Base-by-base conservation (phyloP, 495 filamentous ascomycete genomes). In the Aspergillus cavernicola region DNA sequence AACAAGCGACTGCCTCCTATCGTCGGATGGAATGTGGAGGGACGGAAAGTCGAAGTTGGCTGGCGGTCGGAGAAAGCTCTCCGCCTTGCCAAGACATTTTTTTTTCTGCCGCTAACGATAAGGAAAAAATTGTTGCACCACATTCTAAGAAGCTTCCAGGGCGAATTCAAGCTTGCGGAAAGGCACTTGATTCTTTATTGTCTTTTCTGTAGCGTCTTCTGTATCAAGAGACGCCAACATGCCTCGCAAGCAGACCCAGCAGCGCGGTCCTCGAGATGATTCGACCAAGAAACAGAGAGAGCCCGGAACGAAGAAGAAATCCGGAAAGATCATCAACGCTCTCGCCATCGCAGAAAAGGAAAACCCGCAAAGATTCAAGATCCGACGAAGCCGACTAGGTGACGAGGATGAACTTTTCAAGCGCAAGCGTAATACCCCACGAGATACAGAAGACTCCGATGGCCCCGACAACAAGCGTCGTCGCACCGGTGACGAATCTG, bases 321-420 rank as follows among this genome's bases (percentile, higher is more conserved):
- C 62, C 47, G 73, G 77, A 41, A 85, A 85, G 45, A 82, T 81
- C 6, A 77, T 95, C 31, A 83, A 97, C 65, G 93, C 93, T 28
- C 87, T 95, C 57, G 77, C 92, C 33, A 88, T 93, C 61, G 93
- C 93, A 31, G 82, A 84, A 33, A 75, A 82, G 36, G 70, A 87
- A 49, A 73, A 72, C 49, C 76, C 78, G 3, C 71, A 72, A 3
- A 75, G 69, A 26, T 41, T 70, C 3, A 79, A 79, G 54, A 68
- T 85, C 16, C 70, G 75, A 46, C 72, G 76, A 52, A 74, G 77
- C 59, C 80, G 86, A 26, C 70, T 86, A 12, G 85, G 86, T 19
- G 75, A 79, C 49, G 65, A 70, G 12, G 79, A 86, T 44, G 81
- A 80, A 40, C 52, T 65, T 15, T 55, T 60, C 12, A 72, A 72